phyloP scores from a whole-genome alignment of 2,329 filamentous ascomycete species.

The Penicillium digitatum region DNA sequence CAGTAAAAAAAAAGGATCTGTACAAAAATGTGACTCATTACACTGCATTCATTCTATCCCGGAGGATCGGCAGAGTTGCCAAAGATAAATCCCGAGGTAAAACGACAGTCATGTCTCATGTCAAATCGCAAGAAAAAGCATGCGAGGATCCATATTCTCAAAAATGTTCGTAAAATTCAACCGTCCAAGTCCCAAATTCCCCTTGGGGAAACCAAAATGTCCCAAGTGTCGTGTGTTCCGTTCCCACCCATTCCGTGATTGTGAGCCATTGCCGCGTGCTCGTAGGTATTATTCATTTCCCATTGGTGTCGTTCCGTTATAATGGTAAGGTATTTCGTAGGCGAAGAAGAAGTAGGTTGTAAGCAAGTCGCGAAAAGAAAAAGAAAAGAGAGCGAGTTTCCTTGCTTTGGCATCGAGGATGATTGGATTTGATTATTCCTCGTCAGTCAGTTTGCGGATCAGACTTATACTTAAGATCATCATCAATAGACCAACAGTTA shows the following conservation, averaged over 20 bases:
- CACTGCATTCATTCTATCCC: not conserved
- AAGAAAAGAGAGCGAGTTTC: not conserved
- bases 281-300: conserved; percentile 26
- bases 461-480: conserved; percentile 94
- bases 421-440: conserved; percentile 24
- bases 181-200: conserved; percentile 13
- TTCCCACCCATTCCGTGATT: conserved; percentile 15
- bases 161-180: conserved; percentile 19
- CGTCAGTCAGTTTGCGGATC: conserved; percentile 58
- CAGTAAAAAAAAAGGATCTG: not conserved
- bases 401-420: not conserved
- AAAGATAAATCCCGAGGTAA: not conserved
- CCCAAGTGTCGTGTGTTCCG: conserved; percentile 17
- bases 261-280: conserved; percentile 15
- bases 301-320: conserved; percentile 23
- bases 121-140: not conserved
- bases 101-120: not conserved
- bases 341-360: conserved; percentile 1
- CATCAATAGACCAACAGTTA: conserved; percentile 88
- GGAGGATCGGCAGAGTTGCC: not conserved
- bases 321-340: conserved; percentile 13
- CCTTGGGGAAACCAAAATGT: conserved; percentile 7
- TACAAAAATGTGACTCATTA: not conserved
- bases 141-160: conserved; percentile 12
- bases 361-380: conserved; percentile 12